A percentile compares a stretch with the other conserved stretches of the same genome.
Conservation (phyloP, 2,329 filamentous ascomycete genomes). For the Metarhizium rileyi region DNA sequence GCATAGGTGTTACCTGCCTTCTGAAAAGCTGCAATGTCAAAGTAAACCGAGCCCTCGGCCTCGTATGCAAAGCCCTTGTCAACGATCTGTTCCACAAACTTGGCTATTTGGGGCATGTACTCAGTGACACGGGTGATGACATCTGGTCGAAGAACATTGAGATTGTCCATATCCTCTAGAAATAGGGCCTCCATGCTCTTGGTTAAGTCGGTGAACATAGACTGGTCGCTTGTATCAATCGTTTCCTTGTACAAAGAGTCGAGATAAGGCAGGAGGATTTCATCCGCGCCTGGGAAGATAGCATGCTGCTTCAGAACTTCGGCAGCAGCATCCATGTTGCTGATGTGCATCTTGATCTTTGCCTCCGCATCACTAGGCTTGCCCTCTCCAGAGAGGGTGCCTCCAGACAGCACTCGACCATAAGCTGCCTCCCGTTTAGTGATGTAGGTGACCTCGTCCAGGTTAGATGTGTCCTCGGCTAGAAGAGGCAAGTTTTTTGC, state of each 20-base stretch:
- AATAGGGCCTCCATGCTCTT: slow-evolving; percentile 81
- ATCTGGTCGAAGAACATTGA: slow-evolving; percentile 79
- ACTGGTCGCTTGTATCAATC: slow-evolving; percentile 51
- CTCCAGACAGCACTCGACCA: slow-evolving; percentile 43
- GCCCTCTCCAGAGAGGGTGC: slow-evolving; percentile 45
- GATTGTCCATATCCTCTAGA: slow-evolving; percentile 72
- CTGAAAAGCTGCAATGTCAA: slow-evolving; percentile 83
- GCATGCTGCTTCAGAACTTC: slow-evolving; percentile 36
- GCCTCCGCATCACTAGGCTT: slow-evolving; percentile 68
- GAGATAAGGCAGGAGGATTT: slow-evolving; percentile 72
- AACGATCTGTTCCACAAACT: slow-evolving; percentile 74
- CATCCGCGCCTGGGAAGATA: slow-evolving; percentile 47
- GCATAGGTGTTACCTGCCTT: slow-evolving; percentile 77
- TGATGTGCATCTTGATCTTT: slow-evolving; percentile 84
- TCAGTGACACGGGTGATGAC: slow-evolving; percentile 84
- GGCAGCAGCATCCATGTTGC: slow-evolving; percentile 45
- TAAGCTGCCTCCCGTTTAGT: slow-evolving; percentile 42
- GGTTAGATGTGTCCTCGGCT: slow-evolving; percentile 28
- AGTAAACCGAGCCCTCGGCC: slow-evolving; percentile 81
- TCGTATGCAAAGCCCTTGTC: slow-evolving; percentile 80
- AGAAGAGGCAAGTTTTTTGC: slow-evolving; percentile 45
- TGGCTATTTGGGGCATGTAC: slow-evolving; percentile 77
- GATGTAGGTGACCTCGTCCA: slow-evolving; percentile 42
- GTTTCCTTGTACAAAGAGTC: slow-evolving; percentile 58
- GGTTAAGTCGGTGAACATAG: slow-evolving; percentile 79